Conservation (phyloP, 805 yeast species). For the Komagataella pastoris region DNA sequence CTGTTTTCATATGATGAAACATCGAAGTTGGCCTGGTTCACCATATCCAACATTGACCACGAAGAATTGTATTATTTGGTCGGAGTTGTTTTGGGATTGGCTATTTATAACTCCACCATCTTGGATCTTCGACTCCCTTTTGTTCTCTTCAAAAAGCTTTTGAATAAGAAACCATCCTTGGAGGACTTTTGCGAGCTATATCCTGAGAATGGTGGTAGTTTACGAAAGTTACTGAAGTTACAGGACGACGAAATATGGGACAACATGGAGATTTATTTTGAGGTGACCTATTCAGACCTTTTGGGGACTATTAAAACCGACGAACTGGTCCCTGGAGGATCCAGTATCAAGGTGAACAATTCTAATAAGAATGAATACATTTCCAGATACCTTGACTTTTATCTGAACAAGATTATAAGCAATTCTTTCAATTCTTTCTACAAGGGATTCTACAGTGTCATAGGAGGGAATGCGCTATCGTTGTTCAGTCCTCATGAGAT, state of each 20-base stretch:
- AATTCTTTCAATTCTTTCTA: constrained; percentile 44
- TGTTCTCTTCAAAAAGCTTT: constrained; percentile 63
- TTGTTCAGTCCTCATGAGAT: constrained; percentile 75
- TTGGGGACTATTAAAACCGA: constrained; percentile 28
- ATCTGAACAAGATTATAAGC: constrained; percentile 39
- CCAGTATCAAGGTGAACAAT: constrained; percentile 36
- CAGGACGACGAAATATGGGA: constrained; percentile 31
- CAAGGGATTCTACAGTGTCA: constrained; percentile 62
- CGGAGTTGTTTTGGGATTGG: constrained; percentile 82
- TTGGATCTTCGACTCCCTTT: constrained; percentile 68
- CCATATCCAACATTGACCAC: constrained; percentile 28
- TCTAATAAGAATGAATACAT: constrained; percentile 50
- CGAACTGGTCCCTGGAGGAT: constrained; percentile 51
- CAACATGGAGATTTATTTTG: constrained; percentile 44
- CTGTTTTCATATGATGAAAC: constrained; percentile 56
- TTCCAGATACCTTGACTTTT: constrained; percentile 45
- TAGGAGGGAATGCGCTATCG: constrained; percentile 71
- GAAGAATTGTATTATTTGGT: constrained; percentile 56
- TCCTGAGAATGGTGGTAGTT: constrained; percentile 50
- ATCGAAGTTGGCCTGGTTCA: constrained; percentile 69
- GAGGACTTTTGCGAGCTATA: constrained; percentile 56
- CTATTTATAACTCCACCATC: constrained; percentile 82
- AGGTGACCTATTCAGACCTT: constrained; percentile 39
- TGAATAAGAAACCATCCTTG: constrained; percentile 38
- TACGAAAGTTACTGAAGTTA: constrained; percentile 31